phyloP scores from a whole-genome alignment of 352 stramenopile genomes.

The Pythium rishiriense region DNA sequence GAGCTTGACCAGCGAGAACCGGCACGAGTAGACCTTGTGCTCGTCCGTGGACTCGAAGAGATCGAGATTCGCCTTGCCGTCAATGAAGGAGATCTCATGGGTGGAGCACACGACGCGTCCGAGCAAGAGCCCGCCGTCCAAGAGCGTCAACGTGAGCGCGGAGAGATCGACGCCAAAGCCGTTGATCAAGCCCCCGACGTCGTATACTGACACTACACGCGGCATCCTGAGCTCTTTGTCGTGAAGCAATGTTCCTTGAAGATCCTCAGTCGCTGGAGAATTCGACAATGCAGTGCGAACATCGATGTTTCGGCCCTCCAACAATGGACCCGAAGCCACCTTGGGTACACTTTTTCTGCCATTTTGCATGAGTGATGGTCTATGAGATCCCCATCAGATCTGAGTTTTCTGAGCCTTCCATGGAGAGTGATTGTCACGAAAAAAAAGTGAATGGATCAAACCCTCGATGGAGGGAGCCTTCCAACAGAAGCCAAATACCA shows the following conservation, averaged over 20 bases:
- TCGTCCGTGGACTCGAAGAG: conserved; percentile 15
- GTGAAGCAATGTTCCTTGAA: not conserved
- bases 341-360: conserved; percentile 1
- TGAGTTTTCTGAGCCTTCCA: not conserved
- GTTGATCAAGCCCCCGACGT: conserved; percentile 5
- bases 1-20: conserved; percentile 15
- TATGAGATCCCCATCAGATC: not conserved
- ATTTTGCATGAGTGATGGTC: conserved; percentile 7
- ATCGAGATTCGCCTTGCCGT: conserved; percentile 6
- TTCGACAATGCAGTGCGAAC: not conserved
- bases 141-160: not conserved
- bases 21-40: conserved; percentile 12
- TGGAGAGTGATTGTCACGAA: not conserved
- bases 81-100: not conserved
- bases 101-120: not conserved
- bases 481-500: not conserved
- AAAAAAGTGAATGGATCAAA: too few relatives aligned
- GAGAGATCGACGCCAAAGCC: not conserved
- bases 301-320: not conserved
- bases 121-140: conserved; percentile 5
- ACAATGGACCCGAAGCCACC: not conserved
- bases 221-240: conserved; percentile 1
- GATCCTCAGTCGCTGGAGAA: not conserved
- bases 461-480: too few relatives aligned
- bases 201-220: not conserved